Evolutionary conservation across 495 filamentous ascomycete species (phyloP).

Genomic region (Hypoxylon intermedium): DNA sequence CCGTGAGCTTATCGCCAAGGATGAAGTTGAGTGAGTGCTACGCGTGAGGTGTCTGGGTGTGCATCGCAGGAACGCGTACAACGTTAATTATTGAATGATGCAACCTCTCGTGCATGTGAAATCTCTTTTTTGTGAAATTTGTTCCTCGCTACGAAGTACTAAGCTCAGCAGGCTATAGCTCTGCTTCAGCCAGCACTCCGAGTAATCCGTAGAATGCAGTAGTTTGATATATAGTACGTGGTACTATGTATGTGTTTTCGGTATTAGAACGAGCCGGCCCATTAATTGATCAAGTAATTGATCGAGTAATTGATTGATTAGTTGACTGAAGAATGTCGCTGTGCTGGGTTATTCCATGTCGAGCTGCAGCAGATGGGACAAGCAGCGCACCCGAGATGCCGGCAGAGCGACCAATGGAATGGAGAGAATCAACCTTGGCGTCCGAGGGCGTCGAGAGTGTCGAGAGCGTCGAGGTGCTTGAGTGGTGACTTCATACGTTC

Average conservation of each 20-base stretch:
- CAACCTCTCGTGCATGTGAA: background rate
- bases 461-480: constrained; percentile 5
- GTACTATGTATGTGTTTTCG: background rate
- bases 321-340: too few relatives aligned
- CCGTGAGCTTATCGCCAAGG: constrained; percentile 9
- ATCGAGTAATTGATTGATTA: too few relatives aligned
- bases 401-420: constrained; percentile 1
- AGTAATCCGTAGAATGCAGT: too few relatives aligned
- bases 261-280: constrained; percentile 1
- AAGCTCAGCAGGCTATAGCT: too few relatives aligned
- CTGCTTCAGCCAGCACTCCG: too few relatives aligned
- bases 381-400: too few relatives aligned
- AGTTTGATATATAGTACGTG: too few relatives aligned
- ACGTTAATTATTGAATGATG: constrained; percentile 1
- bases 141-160: background rate
- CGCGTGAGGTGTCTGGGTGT: constrained; percentile 25
- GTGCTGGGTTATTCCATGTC: too few relatives aligned
- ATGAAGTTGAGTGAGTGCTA: constrained; percentile 10
- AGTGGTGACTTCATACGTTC: constrained; percentile 4
- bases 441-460: constrained; percentile 3
- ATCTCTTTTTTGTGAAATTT: background rate
- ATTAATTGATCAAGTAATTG: too few relatives aligned
- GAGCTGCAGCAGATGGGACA: too few relatives aligned
- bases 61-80: constrained; percentile 10
- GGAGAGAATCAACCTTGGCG: background rate